Conservation (phyloP, 805 yeast genomes). For the Tetrapisispora nanseiensis region DNA sequence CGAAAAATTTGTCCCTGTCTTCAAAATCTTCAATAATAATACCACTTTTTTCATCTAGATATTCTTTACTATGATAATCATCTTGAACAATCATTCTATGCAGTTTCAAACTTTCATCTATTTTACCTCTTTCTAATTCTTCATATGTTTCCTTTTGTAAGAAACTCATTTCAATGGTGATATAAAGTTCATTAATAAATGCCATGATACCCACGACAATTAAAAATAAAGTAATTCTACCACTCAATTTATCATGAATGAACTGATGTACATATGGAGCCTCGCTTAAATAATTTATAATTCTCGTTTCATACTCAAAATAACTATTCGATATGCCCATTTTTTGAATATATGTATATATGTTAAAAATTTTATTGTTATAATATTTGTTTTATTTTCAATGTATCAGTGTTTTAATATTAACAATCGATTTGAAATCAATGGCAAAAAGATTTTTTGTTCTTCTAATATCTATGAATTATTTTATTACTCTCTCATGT, state of each 20-base stretch:
- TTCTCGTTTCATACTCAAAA: conserved; percentile 14
- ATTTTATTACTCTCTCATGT: too few relatives aligned
- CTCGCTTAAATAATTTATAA: conserved; percentile 11
- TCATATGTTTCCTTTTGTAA: conserved; percentile 27
- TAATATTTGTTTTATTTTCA: too few relatives aligned
- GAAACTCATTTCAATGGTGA: conserved; percentile 28
- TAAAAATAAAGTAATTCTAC: conserved; percentile 27
- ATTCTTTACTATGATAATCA: conserved; percentile 27
- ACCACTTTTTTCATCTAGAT: conserved; percentile 25
- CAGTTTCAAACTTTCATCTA: conserved; percentile 23
- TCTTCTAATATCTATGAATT: too few relatives aligned
- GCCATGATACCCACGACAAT: conserved; percentile 26
- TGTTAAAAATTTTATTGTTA: too few relatives aligned
- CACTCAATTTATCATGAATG: conserved; percentile 24
- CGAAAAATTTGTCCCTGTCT: conserved; percentile 54
- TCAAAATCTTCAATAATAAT: conserved; percentile 29
- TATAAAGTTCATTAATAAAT: conserved; percentile 26
- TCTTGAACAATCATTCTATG: conserved; percentile 26
- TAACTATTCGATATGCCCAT: conserved; percentile 7
- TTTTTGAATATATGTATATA: background rate
- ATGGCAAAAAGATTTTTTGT: too few relatives aligned
- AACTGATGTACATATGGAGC: conserved; percentile 17
- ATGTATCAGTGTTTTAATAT: too few relatives aligned
- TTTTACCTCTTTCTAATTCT: conserved; percentile 23
- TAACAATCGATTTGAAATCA: too few relatives aligned